Percentiles rank a stretch among this genome's conserved stretches.
Conservation (phyloP, 305 asterid species). For the Solanum hybrid region DNA sequence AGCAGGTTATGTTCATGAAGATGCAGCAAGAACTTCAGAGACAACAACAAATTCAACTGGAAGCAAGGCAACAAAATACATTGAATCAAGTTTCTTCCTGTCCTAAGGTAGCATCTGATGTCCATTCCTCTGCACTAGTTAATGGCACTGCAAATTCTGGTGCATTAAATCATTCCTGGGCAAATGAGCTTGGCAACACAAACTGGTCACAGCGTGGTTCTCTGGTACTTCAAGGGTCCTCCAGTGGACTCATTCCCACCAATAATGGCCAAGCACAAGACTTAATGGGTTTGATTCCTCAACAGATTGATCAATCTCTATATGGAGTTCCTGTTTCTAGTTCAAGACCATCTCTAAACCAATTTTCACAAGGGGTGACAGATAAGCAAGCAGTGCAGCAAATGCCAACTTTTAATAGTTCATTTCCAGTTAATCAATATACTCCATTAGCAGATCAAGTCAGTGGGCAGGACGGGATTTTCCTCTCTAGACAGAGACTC, state of each 20-base stretch:
- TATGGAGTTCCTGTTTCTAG: conserved; percentile 76
- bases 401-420: conserved; percentile 34
- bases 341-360: conserved; percentile 55
- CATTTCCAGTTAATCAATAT: conserved; percentile 40
- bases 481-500: conserved; percentile 40
- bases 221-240: conserved; percentile 46
- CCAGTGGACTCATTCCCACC: conserved; percentile 41
- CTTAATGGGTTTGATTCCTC: conserved; percentile 39
- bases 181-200: conserved; percentile 42
- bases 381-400: conserved; percentile 46
- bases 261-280: conserved; percentile 44
- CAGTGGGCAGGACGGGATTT: conserved; percentile 32
- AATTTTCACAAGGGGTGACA: conserved; percentile 40
- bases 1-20: conserved; percentile 63
- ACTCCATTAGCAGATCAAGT: conserved; percentile 37
- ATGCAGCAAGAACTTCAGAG: conserved; percentile 95
- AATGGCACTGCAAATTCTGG: conserved; percentile 46
- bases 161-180: conserved; percentile 33
- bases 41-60: conserved; percentile 67
- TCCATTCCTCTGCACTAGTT: conserved; percentile 34
- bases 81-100: conserved; percentile 37
- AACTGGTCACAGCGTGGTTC: conserved; percentile 62
- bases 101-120: conserved; percentile 46
- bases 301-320: conserved; percentile 70
- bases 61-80: conserved; percentile 42